Evolutionary conservation across 768 basidiomycete genomes (phyloP), one percentile per base, ranked within the genome.

Genomic region (Hydnum rufescens): DNA sequence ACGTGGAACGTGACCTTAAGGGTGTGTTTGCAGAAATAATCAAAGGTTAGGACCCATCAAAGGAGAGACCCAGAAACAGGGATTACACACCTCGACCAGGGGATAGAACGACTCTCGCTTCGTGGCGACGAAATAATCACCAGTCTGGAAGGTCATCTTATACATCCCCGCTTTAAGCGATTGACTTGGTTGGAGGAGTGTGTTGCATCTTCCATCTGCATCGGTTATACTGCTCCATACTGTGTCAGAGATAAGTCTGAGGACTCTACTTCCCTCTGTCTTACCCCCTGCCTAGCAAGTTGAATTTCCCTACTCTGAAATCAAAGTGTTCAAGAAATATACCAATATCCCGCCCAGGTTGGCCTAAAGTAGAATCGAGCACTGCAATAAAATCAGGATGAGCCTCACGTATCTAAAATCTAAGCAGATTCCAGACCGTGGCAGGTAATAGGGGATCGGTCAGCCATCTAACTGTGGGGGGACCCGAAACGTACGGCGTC

Each of bases 371-470:
- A 1, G 84, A 76, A 62, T 95, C 89, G 57, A 95, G 78, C 18
- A 93, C 90, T 92, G 55, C 23, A 31, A 46, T 5, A 28, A 18
- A 47, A 31, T 44, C 13, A 31, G 42, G 32, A 13, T 46, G 46
- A 32, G 18, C 32, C 22, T 1, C 53, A 25, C 28, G 8, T 47
- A 47, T 13, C 13, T 13, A 8, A 8, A 28, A 26, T 13, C 25
- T 47, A 47, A 13, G 34, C 8, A 39, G 34, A 13, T 47, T 47
- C 58, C n/a, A n/a, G n/a, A 86, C 89, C 80, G 55, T 95, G 90
- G 64, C 90, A 93, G 32, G 90, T 95, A 56, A 95, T 84, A 1
- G 86, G 84, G 3, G 89, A 87, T 60, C 74, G 79, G n/a, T n/a
- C n/a, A n/a, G n/a, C n/a, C n/a, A n/a, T n/a, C n/a, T n/a, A n/a